These are phyloP conservation scores for Erythrobasidium hasegawianum DNA, from an alignment of 1,284 basidiomycete genomes.

Conservation along the genomic window DNA sequence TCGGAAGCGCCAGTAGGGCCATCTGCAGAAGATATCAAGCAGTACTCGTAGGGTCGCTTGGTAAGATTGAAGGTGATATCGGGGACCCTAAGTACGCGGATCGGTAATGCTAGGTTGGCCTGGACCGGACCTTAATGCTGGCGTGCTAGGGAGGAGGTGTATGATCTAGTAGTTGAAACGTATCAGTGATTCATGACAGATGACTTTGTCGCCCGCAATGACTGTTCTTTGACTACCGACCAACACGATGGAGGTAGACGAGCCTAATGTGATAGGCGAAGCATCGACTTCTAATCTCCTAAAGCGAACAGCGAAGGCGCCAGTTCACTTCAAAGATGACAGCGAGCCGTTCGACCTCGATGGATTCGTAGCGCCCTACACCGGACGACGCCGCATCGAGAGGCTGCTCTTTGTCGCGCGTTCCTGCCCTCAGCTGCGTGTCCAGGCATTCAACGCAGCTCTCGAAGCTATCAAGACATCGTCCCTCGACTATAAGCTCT, in stretches of 20 bases:
- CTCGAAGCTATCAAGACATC: slow-evolving; percentile 60
- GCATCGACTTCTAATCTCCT: not conserved
- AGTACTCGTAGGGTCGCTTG: slow-evolving; percentile 40
- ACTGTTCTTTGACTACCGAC: not conserved
- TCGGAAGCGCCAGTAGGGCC: slow-evolving; percentile 42
- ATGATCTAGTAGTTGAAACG: no score
- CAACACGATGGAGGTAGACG: slow-evolving; percentile 14
- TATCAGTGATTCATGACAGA: no score
- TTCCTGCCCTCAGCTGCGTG: slow-evolving; percentile 62
- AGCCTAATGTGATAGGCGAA: not conserved
- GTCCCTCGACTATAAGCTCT: slow-evolving; percentile 58
- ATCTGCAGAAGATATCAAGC: slow-evolving; percentile 38
- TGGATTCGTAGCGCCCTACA: slow-evolving; percentile 62
- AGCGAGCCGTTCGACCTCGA: slow-evolving; percentile 73
- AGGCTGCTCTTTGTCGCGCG: slow-evolving; percentile 64
- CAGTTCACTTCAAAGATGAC: slow-evolving; percentile 61
- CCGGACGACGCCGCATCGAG: slow-evolving; percentile 56
- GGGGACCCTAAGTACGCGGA: no score
- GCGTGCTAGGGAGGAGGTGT: no score
- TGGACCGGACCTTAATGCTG: no score
- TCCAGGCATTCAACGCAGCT: slow-evolving; percentile 63
- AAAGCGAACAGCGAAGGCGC: not conserved
- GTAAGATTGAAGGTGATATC: no score
- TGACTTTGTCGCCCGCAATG: no score
- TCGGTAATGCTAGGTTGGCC: no score